phyloP scores from a whole-genome alignment of 1,284 basidiomycete species.

The Pyrrhoderma noxium region DNA sequence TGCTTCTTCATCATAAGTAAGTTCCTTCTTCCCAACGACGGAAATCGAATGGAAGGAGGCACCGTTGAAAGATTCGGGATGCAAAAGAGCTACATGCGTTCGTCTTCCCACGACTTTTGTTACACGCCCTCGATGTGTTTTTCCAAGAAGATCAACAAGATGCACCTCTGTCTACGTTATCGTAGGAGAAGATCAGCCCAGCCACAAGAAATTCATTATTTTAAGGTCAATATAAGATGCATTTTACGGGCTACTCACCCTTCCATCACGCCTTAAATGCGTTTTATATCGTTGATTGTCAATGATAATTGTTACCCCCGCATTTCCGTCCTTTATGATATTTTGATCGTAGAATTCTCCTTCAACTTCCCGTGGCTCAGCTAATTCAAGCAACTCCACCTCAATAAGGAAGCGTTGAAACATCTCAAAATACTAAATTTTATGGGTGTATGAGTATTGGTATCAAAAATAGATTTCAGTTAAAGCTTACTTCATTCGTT shows the following conservation, averaged over 20 bases:
- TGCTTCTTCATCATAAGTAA: conserved; percentile 30
- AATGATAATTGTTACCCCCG: conserved; percentile 23
- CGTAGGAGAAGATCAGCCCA: conserved; percentile 1
- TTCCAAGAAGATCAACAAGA: conserved; percentile 25
- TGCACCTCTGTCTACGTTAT: conserved; percentile 29
- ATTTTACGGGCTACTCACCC: conserved; percentile 23
- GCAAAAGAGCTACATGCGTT: conserved; percentile 24
- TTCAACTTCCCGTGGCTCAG: conserved; percentile 21
- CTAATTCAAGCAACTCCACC: conserved; percentile 24
- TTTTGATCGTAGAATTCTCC: conserved; percentile 15
- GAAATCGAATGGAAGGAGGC: conserved; percentile 24
- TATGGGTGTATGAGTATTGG: too few species aligned
- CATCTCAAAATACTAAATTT: conserved; percentile 17
- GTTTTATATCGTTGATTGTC: conserved; percentile 32
- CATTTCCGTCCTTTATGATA: conserved; percentile 14
- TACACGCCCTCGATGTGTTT: conserved; percentile 26
- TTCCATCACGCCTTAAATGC: conserved; percentile 27
- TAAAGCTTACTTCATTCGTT: background rate
- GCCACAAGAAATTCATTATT: background rate
- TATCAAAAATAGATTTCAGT: background rate
- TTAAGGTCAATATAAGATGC: background rate
- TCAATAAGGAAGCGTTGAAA: conserved; percentile 24
- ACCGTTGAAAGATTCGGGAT: conserved; percentile 15
- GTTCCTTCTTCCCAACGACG: conserved; percentile 32
- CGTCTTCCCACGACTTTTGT: conserved; percentile 25